phyloP scores from a whole-genome alignment of 2,329 filamentous ascomycete species.

The Aspergillus fumigatiaffinis region DNA sequence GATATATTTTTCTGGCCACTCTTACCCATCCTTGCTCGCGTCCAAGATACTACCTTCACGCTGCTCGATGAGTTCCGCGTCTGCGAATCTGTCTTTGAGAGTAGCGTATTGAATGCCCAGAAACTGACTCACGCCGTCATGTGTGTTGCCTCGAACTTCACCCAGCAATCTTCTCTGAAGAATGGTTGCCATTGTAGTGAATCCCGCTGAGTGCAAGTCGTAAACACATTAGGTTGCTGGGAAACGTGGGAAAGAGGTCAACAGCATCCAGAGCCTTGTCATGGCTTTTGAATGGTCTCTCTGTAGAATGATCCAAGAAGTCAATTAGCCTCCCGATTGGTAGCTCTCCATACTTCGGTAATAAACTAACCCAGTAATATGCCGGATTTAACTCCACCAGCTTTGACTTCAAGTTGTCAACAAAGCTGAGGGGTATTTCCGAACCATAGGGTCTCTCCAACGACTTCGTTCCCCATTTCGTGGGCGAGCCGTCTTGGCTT shows the following conservation, averaged over 20 bases:
- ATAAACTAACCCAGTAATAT: not conserved
- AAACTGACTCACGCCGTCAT: slow-evolving; percentile 30
- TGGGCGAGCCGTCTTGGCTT: too few species aligned
- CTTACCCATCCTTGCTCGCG: slow-evolving; percentile 36
- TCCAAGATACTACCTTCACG: slow-evolving; percentile 24
- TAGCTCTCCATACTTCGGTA: not conserved
- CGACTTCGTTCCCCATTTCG: too few species aligned
- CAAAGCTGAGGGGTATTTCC: not conserved
- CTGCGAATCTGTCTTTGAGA: slow-evolving; percentile 31
- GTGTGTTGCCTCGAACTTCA: slow-evolving; percentile 22
- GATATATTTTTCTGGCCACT: not conserved
- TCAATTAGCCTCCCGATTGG: too few species aligned
- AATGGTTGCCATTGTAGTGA: slow-evolving; percentile 2
- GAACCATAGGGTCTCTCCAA: not conserved
- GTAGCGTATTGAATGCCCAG: slow-evolving; percentile 38
- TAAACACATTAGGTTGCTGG: not conserved
- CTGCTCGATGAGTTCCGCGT: slow-evolving; percentile 27
- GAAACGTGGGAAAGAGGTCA: not conserved
- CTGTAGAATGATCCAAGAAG: not conserved
- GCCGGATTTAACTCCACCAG: not conserved
- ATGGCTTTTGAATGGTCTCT: not conserved
- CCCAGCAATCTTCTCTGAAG: slow-evolving; percentile 27
- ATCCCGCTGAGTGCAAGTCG: not conserved
- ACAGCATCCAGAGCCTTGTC: not conserved
- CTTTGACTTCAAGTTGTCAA: not conserved